Evolutionary conservation across 2,329 filamentous ascomycete species (phyloP), one percentile per base, ranked within the genome.

Genomic region (Ophiostoma montium): DNA sequence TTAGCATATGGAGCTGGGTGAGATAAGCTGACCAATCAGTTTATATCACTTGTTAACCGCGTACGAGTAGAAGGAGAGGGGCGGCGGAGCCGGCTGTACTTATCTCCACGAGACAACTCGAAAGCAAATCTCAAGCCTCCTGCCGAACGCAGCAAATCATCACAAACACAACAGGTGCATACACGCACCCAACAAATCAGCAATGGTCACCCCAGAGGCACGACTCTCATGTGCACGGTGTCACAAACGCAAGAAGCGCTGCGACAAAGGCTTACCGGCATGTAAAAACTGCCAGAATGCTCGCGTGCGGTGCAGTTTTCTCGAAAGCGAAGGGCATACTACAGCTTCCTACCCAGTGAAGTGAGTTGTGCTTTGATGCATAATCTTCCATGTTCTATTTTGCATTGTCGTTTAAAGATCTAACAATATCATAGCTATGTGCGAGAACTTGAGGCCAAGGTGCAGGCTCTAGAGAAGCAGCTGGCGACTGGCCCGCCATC

Each of bases 181-280:
- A 30, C 8, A 3, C 13, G 16, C 15, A 9, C 7, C 23, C 35
- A 44, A 18, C 16, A 36, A 35, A 31, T 31, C n/a, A 6, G 39
- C 9, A 18, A 50, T 50, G 48, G 21, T 48, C 5, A 21, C 21
- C 9, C 52, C 53, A 16, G 50, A 55, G 32, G 52, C 51, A 13
- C 36, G 48, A 19, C 50, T 47, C 16, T 54, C 50, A 19, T 55
- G 54, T 36, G 30, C 49, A 2, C 49, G 67, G 12, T 69, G 67
- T 49, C 63, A 69, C 53, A 61, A 61, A 41, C 56, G 67, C 19
- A 70, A 69, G 55, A 70, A 70, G 59, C 60, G 62, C 43, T 70
- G 67, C 50, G 67, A 69, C 55, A 59, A 64, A 11, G 52, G 49
- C 2, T 51, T 70, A 18, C 67, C 67, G 1, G 55, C 60, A 32